Base-by-base conservation (phyloP, 306 rosid species). In the Macrotyloma uniflorum region DNA sequence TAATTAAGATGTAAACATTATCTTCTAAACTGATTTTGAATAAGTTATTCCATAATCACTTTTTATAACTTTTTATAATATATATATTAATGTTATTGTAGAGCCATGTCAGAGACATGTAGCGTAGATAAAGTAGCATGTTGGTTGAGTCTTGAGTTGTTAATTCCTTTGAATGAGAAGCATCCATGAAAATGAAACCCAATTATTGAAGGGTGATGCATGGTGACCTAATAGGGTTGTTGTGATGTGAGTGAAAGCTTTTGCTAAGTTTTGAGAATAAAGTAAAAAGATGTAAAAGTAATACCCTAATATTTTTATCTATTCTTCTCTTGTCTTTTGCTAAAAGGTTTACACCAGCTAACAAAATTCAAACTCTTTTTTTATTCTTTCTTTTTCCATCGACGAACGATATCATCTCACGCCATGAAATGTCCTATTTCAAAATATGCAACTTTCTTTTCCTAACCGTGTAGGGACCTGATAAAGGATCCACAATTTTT, bases 91-190 rank as follows among this genome's bases (percentile, higher is more conserved):
- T n/a, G n/a, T n/a, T n/a, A n/a, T n/a, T n/a, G n/a, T n/a, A n/a
- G n/a, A n/a, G n/a, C n/a, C n/a, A n/a, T n/a, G n/a, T n/a, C n/a
- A n/a, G n/a, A n/a, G n/a, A n/a, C n/a, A 24, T 43, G 40, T 45
- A 67, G 57, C 73, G 73, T 1, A 40, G 51, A 66, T 40, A 66
- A 40, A 40, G 72, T 66, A 40, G 35, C 72, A 66, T 66, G 72
- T 66, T 66, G 53, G 19, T 38, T 1, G 38, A 67, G 18, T 67
- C 38, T 42, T 43, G 54, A 22, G 38, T 67, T 36, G 54, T 24
- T 45, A 15, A 67, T 15, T 67, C 16, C 4, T 67, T 67, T 67
- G 26, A 24, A 67, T 6, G 55, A 22, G 73, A 67, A 67, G 1
- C 23, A 67, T 67, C 13, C 13, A 67, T 67, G 72, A 67, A 42